Evolutionary conservation across 139 green algal genomes (phyloP), one percentile per base, ranked within the genome.

Genomic region (Micractinium conductrix): DNA sequence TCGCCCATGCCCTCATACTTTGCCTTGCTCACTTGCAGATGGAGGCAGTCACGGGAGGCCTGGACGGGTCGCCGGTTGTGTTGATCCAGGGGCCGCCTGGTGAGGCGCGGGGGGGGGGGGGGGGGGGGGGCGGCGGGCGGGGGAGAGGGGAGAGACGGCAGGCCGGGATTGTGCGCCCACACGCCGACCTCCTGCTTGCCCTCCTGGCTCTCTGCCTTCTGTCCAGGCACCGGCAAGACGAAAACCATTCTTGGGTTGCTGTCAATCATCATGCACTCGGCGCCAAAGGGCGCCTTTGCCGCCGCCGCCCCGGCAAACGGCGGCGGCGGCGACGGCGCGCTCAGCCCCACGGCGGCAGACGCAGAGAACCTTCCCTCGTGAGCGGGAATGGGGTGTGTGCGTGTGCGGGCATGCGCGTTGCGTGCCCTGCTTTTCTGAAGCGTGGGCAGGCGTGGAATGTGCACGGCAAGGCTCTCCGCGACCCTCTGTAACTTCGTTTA

Each of bases 221-320:
- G 40, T 35, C 63, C 88, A 68, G 94, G 94, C 55, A 98, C 95
- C 17, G 96, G 96, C 48, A 58, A 99, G 90, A 99, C 96, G 1
- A 93, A 92, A 75, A 98, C 95, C 71, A 97, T 98, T 80, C 75
- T 96, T 74, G 94, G 92, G 62, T 90, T 97, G 84, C 89, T 98
- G n/a, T 95, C 89, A 67, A 92, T 97, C 75, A 90, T 99, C 48
- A 94, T 98, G 90, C 93, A 98, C 89, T 88, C 90, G 0, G 90
- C 94, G 40, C 91, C 93, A 28, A 89, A 90, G 35, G 81, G 86
- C 58, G 89, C 82, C 40, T 87, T 87, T 83, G 80, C 69, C 37
- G 33, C 69, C 10, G 80, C 69, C 1, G 22, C 43, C 28, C 8
- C 40, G 8, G 19, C n/a, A 22, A 30, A n/a, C n/a, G 62, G 14